Evolutionary conservation across 2,329 filamentous ascomycete genomes (phyloP), one percentile per base, ranked within the genome.

Genomic region (Cyphellophora attinorum): DNA sequence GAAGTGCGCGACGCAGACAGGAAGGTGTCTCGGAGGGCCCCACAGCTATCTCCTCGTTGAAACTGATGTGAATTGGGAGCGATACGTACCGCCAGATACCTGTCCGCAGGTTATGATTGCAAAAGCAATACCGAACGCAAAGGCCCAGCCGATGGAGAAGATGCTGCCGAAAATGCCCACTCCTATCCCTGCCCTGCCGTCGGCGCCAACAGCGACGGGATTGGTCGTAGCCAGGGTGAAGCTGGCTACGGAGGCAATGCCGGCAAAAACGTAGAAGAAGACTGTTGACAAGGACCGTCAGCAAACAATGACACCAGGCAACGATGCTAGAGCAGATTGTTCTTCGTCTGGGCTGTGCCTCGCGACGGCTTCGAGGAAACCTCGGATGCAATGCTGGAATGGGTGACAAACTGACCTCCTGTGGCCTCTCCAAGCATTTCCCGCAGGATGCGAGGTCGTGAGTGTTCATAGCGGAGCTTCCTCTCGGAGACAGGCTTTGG

Each of bases 361-460:
- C 16, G 11, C 5, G 27, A n/a, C 11, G 12, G 27, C 5, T 29
- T 29, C n/a, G n/a, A n/a, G n/a, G n/a, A n/a, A n/a, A n/a, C n/a
- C n/a, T n/a, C n/a, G n/a, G n/a, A n/a, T 11, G 33, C 29, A 19
- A 31, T 34, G n/a, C 33, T 31, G 6, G 44, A 37, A 28, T 46
- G 61, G 52, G 68, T 67, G 47, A 70, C 73, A 49, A 72, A 69
- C 58, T 74, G 74, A 3, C 74, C 69, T 3, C 72, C 71, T 1
- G 67, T 67, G 3, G 68, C 68, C 49, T 76, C 72, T 3, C 67
- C 72, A 41, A 67, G 57, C 56, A 68, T 69, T 47, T 76, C 69
- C 33, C 72, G 57, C 23, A 75, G 52, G 61, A 67, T 68, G 38
- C 67, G 57, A 8, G 72, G 72, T 31, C 72, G 59, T 3, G 54